Percentiles rank a stretch among this genome's conserved stretches.
Evolutionary conservation across 305 asterid genomes (phyloP).

Genomic region (Coffea humblotiana): DNA sequence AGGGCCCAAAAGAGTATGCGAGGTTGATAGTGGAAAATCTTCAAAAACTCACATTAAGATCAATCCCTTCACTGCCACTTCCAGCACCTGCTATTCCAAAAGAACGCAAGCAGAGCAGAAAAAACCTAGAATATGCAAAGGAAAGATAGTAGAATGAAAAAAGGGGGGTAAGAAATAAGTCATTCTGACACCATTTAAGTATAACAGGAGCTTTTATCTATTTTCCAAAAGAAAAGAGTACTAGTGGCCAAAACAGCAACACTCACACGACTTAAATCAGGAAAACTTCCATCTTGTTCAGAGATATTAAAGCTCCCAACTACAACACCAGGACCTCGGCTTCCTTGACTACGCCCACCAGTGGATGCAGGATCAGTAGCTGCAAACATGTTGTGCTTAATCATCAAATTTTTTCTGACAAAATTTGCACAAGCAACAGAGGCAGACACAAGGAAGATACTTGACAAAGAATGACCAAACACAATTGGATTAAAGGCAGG

Average conservation of each 20-base stretch:
- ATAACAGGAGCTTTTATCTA: not conserved
- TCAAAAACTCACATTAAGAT: slow-evolving; percentile 67
- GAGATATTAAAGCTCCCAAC: slow-evolving; percentile 84
- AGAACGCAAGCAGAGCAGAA: slow-evolving; percentile 72
- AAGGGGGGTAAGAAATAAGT: not conserved
- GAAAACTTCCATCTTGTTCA: slow-evolving; percentile 80
- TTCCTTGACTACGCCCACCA: slow-evolving; percentile 44
- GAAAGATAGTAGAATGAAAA: slow-evolving; percentile 10
- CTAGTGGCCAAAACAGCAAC: not conserved
- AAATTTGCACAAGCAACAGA: slow-evolving; percentile 14
- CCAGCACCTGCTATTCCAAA: slow-evolving; percentile 63
- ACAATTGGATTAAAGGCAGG: not conserved
- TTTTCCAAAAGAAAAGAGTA: not conserved
- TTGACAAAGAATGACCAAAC: not conserved
- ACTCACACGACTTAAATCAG: slow-evolving; percentile 77
- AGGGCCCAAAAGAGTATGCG: not conserved
- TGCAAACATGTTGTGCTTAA: slow-evolving; percentile 36
- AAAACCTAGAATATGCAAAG: slow-evolving; percentile 50
- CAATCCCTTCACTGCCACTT: slow-evolving; percentile 64
- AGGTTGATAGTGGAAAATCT: slow-evolving; percentile 4
- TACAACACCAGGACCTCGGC: slow-evolving; percentile 61
- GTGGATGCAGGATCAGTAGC: slow-evolving; percentile 59
- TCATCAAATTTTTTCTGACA: slow-evolving; percentile 26
- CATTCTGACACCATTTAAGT: not conserved
- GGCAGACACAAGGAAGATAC: not conserved